Evolutionary conservation across 371 early-diverging fungal genomes (phyloP), one percentile per base, ranked within the genome.

Genomic region (Zancudomyces culisetae): DNA sequence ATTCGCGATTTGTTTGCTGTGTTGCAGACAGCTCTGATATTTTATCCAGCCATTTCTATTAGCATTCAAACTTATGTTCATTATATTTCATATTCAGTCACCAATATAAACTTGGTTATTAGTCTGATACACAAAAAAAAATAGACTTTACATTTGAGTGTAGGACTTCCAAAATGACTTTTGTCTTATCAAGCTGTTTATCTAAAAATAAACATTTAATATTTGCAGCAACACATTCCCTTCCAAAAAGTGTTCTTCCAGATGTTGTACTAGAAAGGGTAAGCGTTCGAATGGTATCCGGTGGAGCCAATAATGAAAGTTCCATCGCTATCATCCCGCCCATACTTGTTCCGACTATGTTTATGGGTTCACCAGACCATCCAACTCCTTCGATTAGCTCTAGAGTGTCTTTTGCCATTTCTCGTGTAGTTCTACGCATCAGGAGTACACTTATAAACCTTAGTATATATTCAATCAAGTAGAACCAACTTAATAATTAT

Each of bases 261-360:
- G 65, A 61, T 29, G 63, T 66, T 20, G 65, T 64, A 3, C 60
- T 63, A 0, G 55, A 58, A 30, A 64, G 39, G 0, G 65, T 66
- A 22, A 64, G 47, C 10, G 65, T 64, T 3, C 51, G 46, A 42
- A 64, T 51, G 49, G 52, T 42, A 12, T 55, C 28, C 13, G 40
- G 40, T 10, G 64, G 52, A 21, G 49, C 42, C 2, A 6, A 22
- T 27, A 53, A 55, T 0, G 62, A 72, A 59, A 81, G 61, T 57
- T 77, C 78, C 24, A 76, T 60, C 0, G 79, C 70, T 15, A 82
- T 72, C 82, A 82, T 82, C n/a, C 79, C 80, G 42, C 84, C 84
- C 83, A 84, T 83, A 18, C 78, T 78, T n/a, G 78, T 70, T 15
- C 85, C 86, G 18, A 74, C 72, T 20, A 84, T 27, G 59, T 79